These are phyloP conservation scores for Chloropicon primus DNA, from an alignment of 139 green algal species.

Conservation along the genomic window DNA sequence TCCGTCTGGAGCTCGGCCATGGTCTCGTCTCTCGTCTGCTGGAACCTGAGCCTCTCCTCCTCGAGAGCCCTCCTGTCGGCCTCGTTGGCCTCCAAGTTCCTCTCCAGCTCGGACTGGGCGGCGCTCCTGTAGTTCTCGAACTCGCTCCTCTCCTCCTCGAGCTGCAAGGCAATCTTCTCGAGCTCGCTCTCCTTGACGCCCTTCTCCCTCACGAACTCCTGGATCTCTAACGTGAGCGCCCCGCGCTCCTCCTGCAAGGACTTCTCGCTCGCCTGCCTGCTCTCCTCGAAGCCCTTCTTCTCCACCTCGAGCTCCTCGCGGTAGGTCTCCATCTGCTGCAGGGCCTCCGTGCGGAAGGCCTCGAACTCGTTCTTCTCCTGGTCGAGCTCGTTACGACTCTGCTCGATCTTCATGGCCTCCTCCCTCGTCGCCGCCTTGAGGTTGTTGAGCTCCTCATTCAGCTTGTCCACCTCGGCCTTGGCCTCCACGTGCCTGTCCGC, in stretches of 20 bases:
- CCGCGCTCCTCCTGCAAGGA: neutral
- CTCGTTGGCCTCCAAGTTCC: conserved; percentile 3
- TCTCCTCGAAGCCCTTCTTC: neutral
- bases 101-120: neutral
- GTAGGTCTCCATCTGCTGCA: conserved; percentile 11
- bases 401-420: neutral
- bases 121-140: neutral
- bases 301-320: conserved; percentile 4
- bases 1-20: neutral
- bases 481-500: neutral
- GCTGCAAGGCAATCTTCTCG: neutral
- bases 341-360: conserved; percentile 1
- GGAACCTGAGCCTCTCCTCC: conserved; percentile 5
- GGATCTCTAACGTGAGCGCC: neutral
- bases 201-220: neutral
- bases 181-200: neutral
- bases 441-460: neutral
- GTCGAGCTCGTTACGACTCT: conserved; percentile 1
- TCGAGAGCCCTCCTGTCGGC: neutral
- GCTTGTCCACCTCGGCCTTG: neutral
- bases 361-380: conserved; percentile 3
- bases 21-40: neutral
- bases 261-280: neutral
- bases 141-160: conserved; percentile 8
- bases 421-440: neutral